Evolutionary conservation across 2,329 filamentous ascomycete genomes (phyloP), one percentile per base, ranked within the genome.

Genomic region (Aureobasidium sp.): DNA sequence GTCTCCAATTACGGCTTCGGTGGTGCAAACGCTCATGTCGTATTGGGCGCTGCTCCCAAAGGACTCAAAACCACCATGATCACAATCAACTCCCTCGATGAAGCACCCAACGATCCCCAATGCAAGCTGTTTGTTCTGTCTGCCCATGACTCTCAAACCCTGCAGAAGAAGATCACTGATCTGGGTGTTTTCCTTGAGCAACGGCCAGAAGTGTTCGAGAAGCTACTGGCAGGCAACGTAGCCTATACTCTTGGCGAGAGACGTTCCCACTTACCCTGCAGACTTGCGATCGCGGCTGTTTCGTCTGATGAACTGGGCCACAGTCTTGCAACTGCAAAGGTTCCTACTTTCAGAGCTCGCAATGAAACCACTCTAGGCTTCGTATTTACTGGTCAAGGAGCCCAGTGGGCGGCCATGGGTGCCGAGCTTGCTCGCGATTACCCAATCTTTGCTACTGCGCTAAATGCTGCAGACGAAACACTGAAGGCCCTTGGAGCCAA

Each of bases 301-400:
- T 57, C 53, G 3, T 57, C 53, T n/a, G 39, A 57, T 17, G 53
- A 57, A 9, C 40, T 57, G 11, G 53, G 53, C 12, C 53, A 57
- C 3, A 24, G 39, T 24, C 53, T 57, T 24, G 53, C 53, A 45
- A 57, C 53, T 7, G 19, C 53, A 1, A 57, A 57, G 17, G 53
- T 57, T 1, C 39, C 53, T 12, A 57, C 53, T 11, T 57, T 45
- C 40, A 29, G 53, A 57, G 53, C 53, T 57, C 53, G 53, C 15
- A 45, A 24, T 8, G 40, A 45, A 24, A 40, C 53, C 6, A 57
- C 37, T 9, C n/a, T 59, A 3, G 56, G 42, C 19, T 59, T 59
- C 14, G 52, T 75, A 12, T 75, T 74, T 62, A 74, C 72, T 2
- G 72, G 72, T 0, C 73, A 75, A 63, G 72, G 72, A 14, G 71